phyloP scores from a whole-genome alignment of 1,284 basidiomycete genomes.

The Boletus sp. region DNA sequence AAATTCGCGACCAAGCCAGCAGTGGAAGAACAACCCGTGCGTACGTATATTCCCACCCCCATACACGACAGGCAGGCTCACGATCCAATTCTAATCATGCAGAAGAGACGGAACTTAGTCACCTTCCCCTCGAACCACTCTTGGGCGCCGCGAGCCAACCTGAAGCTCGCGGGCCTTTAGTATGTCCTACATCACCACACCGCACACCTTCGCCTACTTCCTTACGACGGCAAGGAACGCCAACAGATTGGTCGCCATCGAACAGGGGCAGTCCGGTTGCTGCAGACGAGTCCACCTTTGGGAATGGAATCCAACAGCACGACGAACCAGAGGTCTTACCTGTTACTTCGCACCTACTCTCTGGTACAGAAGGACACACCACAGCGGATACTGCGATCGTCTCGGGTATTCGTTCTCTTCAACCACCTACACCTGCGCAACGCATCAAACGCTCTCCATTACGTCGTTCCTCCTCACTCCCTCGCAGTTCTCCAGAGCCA shows the following conservation, averaged over 20 bases:
- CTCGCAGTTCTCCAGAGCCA: slow-evolving; percentile 12
- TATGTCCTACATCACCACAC: background rate
- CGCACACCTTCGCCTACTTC: slow-evolving; percentile 9
- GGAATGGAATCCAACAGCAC: background rate
- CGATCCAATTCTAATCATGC: background rate
- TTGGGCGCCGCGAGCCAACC: background rate
- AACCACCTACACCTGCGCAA: slow-evolving; percentile 34
- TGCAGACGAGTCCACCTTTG: background rate
- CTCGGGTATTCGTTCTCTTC: slow-evolving; percentile 20
- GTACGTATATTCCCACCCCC: slow-evolving; percentile 12
- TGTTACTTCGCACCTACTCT: background rate
- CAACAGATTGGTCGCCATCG: slow-evolving; percentile 31
- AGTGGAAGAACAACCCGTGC: background rate
- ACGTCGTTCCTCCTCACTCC: slow-evolving; percentile 4
- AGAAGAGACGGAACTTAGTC: slow-evolving; percentile 13
- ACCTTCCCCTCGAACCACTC: background rate
- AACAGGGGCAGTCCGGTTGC: slow-evolving; percentile 18
- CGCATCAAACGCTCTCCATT: slow-evolving; percentile 12
- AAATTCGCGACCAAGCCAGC: slow-evolving; percentile 14
- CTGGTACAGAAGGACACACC: background rate
- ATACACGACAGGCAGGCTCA: background rate
- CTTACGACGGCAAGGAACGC: slow-evolving; percentile 21
- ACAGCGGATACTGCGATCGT: background rate
- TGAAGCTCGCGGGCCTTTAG: background rate
- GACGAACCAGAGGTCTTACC: slow-evolving; percentile 1